Conservation (phyloP, 2,329 filamentous ascomycete genomes). For the Fusarium sp. region DNA sequence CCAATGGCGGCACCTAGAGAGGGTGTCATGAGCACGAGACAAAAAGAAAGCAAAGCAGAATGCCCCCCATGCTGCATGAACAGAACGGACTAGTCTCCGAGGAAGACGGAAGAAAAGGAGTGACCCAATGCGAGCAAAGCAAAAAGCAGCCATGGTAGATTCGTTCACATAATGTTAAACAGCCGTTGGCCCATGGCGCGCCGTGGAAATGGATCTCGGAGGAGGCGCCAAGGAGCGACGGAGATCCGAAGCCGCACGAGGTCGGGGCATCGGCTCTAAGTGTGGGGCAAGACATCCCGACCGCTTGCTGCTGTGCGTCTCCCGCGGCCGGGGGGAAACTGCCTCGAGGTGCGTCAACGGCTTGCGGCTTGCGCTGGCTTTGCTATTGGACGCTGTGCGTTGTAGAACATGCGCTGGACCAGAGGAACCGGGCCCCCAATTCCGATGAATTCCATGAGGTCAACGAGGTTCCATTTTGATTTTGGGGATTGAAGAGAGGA, state of each 20-base stretch:
- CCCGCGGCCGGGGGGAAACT: not conserved
- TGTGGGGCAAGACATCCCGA: constrained; percentile 27
- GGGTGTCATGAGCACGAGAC: constrained; percentile 6
- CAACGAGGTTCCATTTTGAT: not conserved
- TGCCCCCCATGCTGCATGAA: constrained; percentile 14
- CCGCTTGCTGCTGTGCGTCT: not conserved
- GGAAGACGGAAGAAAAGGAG: constrained; percentile 23
- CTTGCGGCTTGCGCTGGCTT: constrained; percentile 20
- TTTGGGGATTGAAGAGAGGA: constrained; percentile 3
- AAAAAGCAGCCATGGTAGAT: not conserved
- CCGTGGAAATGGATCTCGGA: constrained; percentile 22
- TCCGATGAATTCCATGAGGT: constrained; percentile 25
- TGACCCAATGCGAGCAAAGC: constrained; percentile 7
- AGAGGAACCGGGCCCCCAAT: constrained; percentile 13
- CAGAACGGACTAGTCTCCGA: constrained; percentile 22
- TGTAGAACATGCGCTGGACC: not conserved
- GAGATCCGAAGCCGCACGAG: constrained; percentile 42
- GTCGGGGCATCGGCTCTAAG: constrained; percentile 46
- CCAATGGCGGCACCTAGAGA: constrained; percentile 15
- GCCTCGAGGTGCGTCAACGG: constrained; percentile 1
- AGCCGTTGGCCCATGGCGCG: not conserved
- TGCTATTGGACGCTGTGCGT: constrained; percentile 22
- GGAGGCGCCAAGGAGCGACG: constrained; percentile 32
- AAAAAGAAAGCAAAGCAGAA: constrained; percentile 12
- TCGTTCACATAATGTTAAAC: constrained; percentile 5